Evolutionary conservation across 2,329 filamentous ascomycete species (phyloP).

Genomic region (Emericellopsis atlantica): DNA sequence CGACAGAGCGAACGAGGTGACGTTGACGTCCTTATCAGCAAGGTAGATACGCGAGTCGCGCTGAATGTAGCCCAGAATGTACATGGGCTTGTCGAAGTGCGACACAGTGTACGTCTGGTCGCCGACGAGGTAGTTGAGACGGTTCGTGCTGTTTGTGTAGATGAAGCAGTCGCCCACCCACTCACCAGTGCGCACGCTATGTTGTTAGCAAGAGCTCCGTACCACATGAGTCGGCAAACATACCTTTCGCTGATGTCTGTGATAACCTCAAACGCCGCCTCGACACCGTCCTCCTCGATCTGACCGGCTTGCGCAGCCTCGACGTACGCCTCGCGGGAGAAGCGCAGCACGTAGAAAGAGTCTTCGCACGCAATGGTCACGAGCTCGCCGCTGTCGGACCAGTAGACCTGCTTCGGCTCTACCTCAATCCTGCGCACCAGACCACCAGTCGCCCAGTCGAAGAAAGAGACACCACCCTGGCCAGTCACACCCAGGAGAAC

Average conservation of each 20-base stretch:
- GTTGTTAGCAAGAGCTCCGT: slow-evolving; percentile 5
- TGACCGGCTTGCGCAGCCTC: slow-evolving; percentile 72
- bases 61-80: slow-evolving; percentile 88
- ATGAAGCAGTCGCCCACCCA: slow-evolving; percentile 99
- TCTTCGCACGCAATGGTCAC: slow-evolving; percentile 90
- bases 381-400: slow-evolving; percentile 93
- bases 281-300: slow-evolving; percentile 82
- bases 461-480: slow-evolving; percentile 88
- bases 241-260: slow-evolving; percentile 88
- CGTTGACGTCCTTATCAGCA: slow-evolving; percentile 86
- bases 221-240: slow-evolving; percentile 11
- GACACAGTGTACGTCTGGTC: slow-evolving; percentile 97
- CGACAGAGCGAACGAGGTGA: slow-evolving; percentile 83
- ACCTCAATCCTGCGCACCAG: slow-evolving; percentile 87
- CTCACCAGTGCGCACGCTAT: slow-evolving; percentile 78
- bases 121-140: slow-evolving; percentile 92
- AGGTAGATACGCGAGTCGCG: slow-evolving; percentile 93
- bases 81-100: slow-evolving; percentile 92
- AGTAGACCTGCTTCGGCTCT: slow-evolving; percentile 67
- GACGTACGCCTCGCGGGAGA: slow-evolving; percentile 78
- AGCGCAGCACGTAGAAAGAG: slow-evolving; percentile 86
- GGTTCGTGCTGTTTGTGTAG: slow-evolving; percentile 94
- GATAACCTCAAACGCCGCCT: slow-evolving; percentile 90
- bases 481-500: slow-evolving; percentile 88
- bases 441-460: slow-evolving; percentile 86